Conservation (phyloP, 257 asterid genomes). For the Solanum chilense region DNA sequence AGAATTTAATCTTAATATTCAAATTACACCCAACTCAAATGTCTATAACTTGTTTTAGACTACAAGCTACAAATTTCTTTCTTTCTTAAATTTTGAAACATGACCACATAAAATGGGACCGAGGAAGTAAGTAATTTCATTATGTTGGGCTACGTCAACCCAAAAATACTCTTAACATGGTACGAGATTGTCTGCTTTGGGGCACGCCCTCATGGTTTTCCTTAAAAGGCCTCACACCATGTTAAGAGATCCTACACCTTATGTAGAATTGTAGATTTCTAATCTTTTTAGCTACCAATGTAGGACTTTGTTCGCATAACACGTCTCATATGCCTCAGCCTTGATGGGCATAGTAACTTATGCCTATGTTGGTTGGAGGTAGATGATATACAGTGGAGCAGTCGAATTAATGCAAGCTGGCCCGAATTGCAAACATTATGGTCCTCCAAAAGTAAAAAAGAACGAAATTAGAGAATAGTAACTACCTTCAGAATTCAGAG, state of each 20-base stretch:
- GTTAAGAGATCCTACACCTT: background rate
- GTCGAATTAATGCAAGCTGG: background rate
- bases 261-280: background rate
- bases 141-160: background rate
- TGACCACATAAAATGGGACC: background rate
- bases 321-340: background rate
- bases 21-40: background rate
- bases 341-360: background rate
- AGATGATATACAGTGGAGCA: background rate
- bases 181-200: background rate
- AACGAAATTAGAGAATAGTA: background rate
- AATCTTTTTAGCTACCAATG: background rate
- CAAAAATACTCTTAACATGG: background rate
- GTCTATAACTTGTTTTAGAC: background rate
- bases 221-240: background rate
- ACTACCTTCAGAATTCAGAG: slow-evolving; percentile 66
- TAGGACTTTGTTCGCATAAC: background rate
- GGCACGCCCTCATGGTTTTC: background rate
- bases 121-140: background rate
- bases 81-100: background rate
- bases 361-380: background rate
- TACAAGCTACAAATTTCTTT: background rate
- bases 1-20: background rate
- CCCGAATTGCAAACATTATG: background rate
- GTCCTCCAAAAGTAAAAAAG: background rate